Evolutionary conservation across 306 rosid genomes (phyloP), one percentile per base, ranked within the genome.

Genomic region (Arachis hypogaea): DNA sequence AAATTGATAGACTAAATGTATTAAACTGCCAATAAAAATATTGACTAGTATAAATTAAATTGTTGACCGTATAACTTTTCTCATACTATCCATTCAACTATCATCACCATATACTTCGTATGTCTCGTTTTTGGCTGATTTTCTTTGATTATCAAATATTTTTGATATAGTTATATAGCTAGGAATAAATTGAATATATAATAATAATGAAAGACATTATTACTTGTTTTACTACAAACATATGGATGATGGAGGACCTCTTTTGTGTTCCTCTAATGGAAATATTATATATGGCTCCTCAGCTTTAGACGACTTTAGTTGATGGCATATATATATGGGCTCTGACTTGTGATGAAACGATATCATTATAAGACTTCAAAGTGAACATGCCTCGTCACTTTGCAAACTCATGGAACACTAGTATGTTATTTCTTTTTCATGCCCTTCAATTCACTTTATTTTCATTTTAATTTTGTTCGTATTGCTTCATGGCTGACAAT

Each of bases 261-360:
- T 52, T 68, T 68, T 63, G 56, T 72, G 77, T 72, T 52, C 22
- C 38, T 38, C 16, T 8, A 22, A 1, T 51, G 71, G 61, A 62
- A 58, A 22, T 33, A 33, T 33, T 2, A 2, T 2, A 2, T 33
- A 33, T 67, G 59, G 7, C 30, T 46, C 46, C 59, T 41, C 50
- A 69, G 71, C 77, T 77, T 68, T 69, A 16, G 66, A 62, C 38
- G 38, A 33, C 71, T 55, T 63, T 16, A 70, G 72, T 71, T 71
- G 60, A 63, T 71, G 82, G 58, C 71, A 62, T 40, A 50, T 52
- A 33, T 33, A 33, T 33, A 22, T 33, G 38, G 36, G 74, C 11
- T 68, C 63, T 77, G 69, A 50, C 75, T 59, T 76, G 45, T 59
- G 66, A 28, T 59, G 80, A 67, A 69, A 68, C 74, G 71, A 63